Evolutionary conservation across 2,329 filamentous ascomycete genomes (phyloP).

Genomic region (Penicillium capsulatum): DNA sequence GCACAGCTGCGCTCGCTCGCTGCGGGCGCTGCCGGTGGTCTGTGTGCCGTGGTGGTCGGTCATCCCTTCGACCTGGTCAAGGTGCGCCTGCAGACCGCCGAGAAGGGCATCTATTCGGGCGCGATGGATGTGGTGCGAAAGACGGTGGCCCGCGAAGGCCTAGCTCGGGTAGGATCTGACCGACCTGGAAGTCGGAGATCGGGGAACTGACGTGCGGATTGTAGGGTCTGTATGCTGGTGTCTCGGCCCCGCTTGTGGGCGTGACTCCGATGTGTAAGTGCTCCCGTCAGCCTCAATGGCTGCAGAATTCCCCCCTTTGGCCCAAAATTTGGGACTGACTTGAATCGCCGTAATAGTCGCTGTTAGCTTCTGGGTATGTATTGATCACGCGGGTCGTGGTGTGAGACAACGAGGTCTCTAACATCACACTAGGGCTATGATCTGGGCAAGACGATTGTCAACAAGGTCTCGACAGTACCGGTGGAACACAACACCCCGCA

Average conservation of each 20-base stretch:
- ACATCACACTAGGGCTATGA: slow-evolving; percentile 79
- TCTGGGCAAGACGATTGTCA: slow-evolving; percentile 84
- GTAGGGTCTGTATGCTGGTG: slow-evolving; percentile 88
- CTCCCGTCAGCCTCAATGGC: slow-evolving; percentile 3
- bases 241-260: slow-evolving; percentile 87
- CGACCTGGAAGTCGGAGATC: not conserved
- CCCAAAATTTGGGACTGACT: slow-evolving; percentile 2
- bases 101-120: slow-evolving; percentile 83
- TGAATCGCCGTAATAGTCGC: slow-evolving; percentile 48
- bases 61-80: slow-evolving; percentile 98
- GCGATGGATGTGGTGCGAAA: slow-evolving; percentile 89
- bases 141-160: slow-evolving; percentile 80
- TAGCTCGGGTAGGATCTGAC: slow-evolving; percentile 51
- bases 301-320: not conserved
- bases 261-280: slow-evolving; percentile 97
- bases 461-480: slow-evolving; percentile 59
- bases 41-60: slow-evolving; percentile 90
- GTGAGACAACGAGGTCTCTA: slow-evolving; percentile 11
- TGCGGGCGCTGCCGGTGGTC: slow-evolving; percentile 86
- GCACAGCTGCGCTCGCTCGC: slow-evolving; percentile 73
- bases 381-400: not conserved
- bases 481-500: slow-evolving; percentile 58
- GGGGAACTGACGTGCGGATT: slow-evolving; percentile 5
- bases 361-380: slow-evolving; percentile 61
- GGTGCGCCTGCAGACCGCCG: slow-evolving; percentile 92